Base-by-base conservation (phyloP, 768 basidiomycete species). In the Lactarius pseudohatsudake region DNA sequence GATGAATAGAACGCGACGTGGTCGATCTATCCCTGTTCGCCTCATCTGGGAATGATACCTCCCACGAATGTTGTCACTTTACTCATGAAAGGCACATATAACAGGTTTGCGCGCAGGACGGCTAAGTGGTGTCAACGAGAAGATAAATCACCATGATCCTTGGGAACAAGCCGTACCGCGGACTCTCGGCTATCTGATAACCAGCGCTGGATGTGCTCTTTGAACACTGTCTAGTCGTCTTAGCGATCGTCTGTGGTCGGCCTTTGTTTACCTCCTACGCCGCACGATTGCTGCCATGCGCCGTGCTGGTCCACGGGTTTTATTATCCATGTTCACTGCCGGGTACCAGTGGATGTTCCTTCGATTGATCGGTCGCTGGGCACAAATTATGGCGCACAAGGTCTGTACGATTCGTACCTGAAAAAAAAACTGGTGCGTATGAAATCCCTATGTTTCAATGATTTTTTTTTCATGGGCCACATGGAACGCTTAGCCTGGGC, bases 181-280 rank as follows among this genome's bases (percentile, higher is more conserved):
- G 50, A 53, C 50, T 26, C 22, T 28, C 50, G 50, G 50, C 50
- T 53, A 28, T 53, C 26, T 53, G 50, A 53, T 53, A 53, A 53
- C 22, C 26, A 7, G 50, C 26, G 22, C 50, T 26, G 6, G 11
- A 53, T 53, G 50, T 5, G 26, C 13, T 26, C 11, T 26, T 22
- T 4, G 47, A 50, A 11, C 20, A 45, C 43, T 3, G 43, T 45
- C 43, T 22, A 50, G 47, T 53, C 50, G 50, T 28, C 47, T 22
- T 50, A 15, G 47, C 22, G 22, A 50, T 50, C 22, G 11, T 22
- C 22, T 26, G 22, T 22, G 4, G 22, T 53, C 13, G 26, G 26
- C 50, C 50, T 28, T 53, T 26, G 22, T 26, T 53, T 22, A 22
- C 50, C 10, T 26, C 11, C 22, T 50, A 50, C 47, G 11, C 47